Evolutionary conservation across 257 asterid species (phyloP), one percentile per base, ranked within the genome.

Genomic region (Fraxinus quadrangulata): DNA sequence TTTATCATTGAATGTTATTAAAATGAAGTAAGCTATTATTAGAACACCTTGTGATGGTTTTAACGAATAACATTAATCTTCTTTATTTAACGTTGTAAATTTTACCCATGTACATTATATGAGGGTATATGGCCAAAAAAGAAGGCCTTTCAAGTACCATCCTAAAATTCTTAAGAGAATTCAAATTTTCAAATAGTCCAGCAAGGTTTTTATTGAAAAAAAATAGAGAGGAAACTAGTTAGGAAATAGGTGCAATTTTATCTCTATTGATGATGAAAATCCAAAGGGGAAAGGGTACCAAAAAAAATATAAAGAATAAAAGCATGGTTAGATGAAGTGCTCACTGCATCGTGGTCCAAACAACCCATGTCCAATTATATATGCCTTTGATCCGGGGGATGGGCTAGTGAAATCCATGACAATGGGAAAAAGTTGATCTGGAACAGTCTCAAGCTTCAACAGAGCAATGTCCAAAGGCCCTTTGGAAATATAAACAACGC

Each of bases 281-380:
- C 40, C 49, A 1, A 71, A 17, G 24, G 66, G 54, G 30, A 51
- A 28, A 39, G 14, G 71, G 33, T 26, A 17, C 9, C 33, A 47
- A 61, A 54, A 45, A 45, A 72, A 71, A 34, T 19, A 26, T 21
- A 30, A 21, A 70, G 49, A 63, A 68, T 9, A 74, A 28, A 72
- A 40, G 26, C 42, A 77, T 5, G 24, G 69, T 4, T 8, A 67
- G 74, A 80, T 14, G 75, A 75, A 79, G 70, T 49, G 30, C 67
- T 86, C 87, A 96, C 99, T 96, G 77, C 92, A 89, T 76, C 98
- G 97, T 69, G 99, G 99, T 80, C 99, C 99, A 90, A 93, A 92
- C 74, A 96, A 86, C 47, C 99, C 99, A 77, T 96, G 99, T 70
- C 99, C 98, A 37, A 96, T 89, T 78, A 96, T 91, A 88, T 85